Conservation (phyloP, 2,329 filamentous ascomycete genomes). For the Zymoseptoria passerinii region DNA sequence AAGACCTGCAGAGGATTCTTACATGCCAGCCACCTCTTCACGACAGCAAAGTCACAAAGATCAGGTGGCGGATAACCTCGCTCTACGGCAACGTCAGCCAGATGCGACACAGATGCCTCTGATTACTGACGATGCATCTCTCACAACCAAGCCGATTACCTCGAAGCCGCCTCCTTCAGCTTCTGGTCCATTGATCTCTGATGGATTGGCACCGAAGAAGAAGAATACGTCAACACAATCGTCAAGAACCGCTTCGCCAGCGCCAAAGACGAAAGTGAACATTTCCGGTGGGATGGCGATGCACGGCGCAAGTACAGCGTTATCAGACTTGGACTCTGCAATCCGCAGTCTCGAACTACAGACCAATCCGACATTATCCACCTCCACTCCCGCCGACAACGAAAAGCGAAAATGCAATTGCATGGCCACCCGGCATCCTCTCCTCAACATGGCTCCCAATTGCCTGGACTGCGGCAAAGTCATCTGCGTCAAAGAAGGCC, state of each 20-base stretch:
- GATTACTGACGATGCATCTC: conserved; percentile 39
- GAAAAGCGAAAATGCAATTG: conserved; percentile 70
- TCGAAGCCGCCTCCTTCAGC: conserved; percentile 57
- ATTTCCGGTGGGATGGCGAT: conserved; percentile 72
- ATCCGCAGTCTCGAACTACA: conserved; percentile 86
- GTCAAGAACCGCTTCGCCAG: conserved; percentile 43
- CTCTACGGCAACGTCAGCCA: conserved; percentile 43
- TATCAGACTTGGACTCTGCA: conserved; percentile 63
- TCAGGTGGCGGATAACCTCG: conserved; percentile 37
- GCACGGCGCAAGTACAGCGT: conserved; percentile 67
- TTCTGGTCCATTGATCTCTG: conserved; percentile 72
- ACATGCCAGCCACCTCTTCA: conserved; percentile 51
- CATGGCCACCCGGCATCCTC: conserved; percentile 76
- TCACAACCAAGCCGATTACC: conserved; percentile 33
- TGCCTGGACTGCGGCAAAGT: conserved; percentile 91
- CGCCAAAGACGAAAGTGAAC: conserved; percentile 55
- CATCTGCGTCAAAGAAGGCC: conserved; percentile 84
- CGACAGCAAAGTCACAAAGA: conserved; percentile 29
- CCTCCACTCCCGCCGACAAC: conserved; percentile 41
- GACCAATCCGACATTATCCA: conserved; percentile 65
- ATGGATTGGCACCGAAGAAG: conserved; percentile 47
- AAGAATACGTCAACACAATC: conserved; percentile 29
- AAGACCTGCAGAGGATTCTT: conserved; percentile 68
- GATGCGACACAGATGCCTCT: conserved; percentile 39
- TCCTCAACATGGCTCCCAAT: conserved; percentile 86